Evolutionary conservation across 2,329 filamentous ascomycete genomes (phyloP).

Genomic region (Penicillium nordicum): DNA sequence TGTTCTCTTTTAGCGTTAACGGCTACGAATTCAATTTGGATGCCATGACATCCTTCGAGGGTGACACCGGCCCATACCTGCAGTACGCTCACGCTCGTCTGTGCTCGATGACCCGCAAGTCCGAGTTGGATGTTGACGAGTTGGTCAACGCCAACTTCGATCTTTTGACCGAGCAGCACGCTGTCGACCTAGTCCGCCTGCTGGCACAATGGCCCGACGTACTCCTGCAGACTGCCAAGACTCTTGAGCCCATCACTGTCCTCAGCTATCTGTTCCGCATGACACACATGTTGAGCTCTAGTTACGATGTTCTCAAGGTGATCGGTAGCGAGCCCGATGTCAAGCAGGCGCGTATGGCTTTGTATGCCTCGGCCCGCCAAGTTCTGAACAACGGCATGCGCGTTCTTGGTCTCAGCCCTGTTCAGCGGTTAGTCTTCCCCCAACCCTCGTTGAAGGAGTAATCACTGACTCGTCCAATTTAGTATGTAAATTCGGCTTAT

Average conservation of each 20-base stretch:
- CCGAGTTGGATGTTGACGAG: slow-evolving; percentile 46
- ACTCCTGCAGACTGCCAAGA: slow-evolving; percentile 60
- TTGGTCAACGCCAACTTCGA: slow-evolving; percentile 56
- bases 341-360: slow-evolving; percentile 57
- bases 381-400: slow-evolving; percentile 65
- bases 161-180: slow-evolving; percentile 60
- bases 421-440: slow-evolving; percentile 48
- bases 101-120: slow-evolving; percentile 58
- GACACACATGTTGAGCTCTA: slow-evolving; percentile 59
- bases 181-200: slow-evolving; percentile 58
- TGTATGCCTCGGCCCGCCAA: slow-evolving; percentile 61
- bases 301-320: slow-evolving; percentile 62
- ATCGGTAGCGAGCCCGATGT: slow-evolving; percentile 57
- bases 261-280: slow-evolving; percentile 66
- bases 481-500: slow-evolving; percentile 27
- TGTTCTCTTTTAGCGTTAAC: slow-evolving; percentile 49
- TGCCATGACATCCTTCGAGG: slow-evolving; percentile 64
- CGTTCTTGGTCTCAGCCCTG: slow-evolving; percentile 62
- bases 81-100: slow-evolving; percentile 62
- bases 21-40: slow-evolving; percentile 65
- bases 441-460: not conserved
- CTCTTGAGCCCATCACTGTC: slow-evolving; percentile 64
- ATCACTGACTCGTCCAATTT: slow-evolving; percentile 10
- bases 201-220: slow-evolving; percentile 65
- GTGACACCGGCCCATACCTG: slow-evolving; percentile 63